Percentiles rank a stretch among this genome's conserved stretches.
Conservation (phyloP, 371 early-diverging fungal genomes). For the Mortierella sp. region DNA sequence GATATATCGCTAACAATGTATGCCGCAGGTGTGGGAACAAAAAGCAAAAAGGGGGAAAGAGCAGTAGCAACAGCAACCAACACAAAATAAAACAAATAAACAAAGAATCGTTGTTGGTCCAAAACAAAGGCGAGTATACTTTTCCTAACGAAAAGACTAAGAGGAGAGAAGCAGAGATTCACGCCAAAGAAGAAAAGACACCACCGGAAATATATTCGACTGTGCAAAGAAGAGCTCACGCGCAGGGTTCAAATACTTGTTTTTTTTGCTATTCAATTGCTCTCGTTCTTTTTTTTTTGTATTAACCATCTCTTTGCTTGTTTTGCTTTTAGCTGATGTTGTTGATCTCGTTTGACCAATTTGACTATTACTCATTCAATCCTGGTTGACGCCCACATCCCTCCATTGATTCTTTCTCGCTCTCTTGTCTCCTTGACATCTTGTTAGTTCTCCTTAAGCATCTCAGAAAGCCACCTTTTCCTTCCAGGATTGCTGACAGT, state of each 20-base stretch:
- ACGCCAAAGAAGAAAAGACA: conserved; percentile 1
- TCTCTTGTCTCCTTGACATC: not conserved
- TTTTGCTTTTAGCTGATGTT: not conserved
- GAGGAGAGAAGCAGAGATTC: not conserved
- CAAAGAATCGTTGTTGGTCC: not conserved
- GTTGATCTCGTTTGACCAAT: not conserved
- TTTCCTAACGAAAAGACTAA: not conserved
- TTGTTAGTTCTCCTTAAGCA: not conserved
- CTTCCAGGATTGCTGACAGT: not conserved
- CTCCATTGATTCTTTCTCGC: not conserved
- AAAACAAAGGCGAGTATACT: not conserved
- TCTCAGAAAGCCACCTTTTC: too few relatives aligned
- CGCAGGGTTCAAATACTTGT: conserved; percentile 8
- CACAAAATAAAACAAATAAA: not conserved
- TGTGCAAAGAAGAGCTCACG: conserved; percentile 9
- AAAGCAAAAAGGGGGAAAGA: not conserved
- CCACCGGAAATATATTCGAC: not conserved
- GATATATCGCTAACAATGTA: not conserved
- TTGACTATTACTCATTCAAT: not conserved
- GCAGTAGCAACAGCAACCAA: not conserved
- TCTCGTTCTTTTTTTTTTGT: not conserved
- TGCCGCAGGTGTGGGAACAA: not conserved
- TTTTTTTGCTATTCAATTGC: not conserved
- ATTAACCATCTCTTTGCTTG: not conserved
- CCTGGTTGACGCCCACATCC: not conserved